These are phyloP conservation scores for Candida namnaoensis DNA, from an alignment of 805 yeast species.

Conservation along the genomic window DNA sequence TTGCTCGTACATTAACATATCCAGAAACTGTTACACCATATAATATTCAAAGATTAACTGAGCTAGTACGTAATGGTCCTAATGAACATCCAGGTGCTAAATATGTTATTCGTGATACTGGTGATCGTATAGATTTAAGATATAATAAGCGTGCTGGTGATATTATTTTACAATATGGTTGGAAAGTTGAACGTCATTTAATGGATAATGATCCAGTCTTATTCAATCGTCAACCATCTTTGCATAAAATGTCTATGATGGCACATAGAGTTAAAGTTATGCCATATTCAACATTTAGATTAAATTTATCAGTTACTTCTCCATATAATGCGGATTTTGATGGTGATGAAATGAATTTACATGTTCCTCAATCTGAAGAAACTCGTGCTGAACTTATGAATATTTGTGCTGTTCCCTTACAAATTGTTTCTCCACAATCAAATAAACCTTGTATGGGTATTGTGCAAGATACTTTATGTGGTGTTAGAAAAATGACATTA, in stretches of 20 bases:
- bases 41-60: conserved; percentile 89
- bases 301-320: conserved; percentile 93
- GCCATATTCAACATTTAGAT: conserved; percentile 97
- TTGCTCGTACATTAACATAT: conserved; percentile 90
- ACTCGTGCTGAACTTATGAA: conserved; percentile 94
- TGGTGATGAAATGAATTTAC: conserved; percentile 99
- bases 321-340: conserved; percentile 99
- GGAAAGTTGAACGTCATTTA: conserved; percentile 98
- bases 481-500: conserved; percentile 89
- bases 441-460: conserved; percentile 99
- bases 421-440: conserved; percentile 96
- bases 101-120: conserved; percentile 95
- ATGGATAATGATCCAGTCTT: conserved; percentile 97
- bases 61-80: conserved; percentile 94
- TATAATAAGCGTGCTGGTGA: conserved; percentile 98
- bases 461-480: conserved; percentile 97
- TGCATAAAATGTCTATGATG: conserved; percentile 99
- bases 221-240: conserved; percentile 98
- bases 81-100: conserved; percentile 99
- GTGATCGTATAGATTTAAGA: conserved; percentile 96
- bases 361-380: conserved; percentile 97
- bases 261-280: conserved; percentile 96
- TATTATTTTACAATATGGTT: conserved; percentile 93
- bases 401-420: conserved; percentile 94
- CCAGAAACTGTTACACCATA: conserved; percentile 98